Base-by-base conservation (phyloP, 441 rosid species). In the Jatropha multifida region DNA sequence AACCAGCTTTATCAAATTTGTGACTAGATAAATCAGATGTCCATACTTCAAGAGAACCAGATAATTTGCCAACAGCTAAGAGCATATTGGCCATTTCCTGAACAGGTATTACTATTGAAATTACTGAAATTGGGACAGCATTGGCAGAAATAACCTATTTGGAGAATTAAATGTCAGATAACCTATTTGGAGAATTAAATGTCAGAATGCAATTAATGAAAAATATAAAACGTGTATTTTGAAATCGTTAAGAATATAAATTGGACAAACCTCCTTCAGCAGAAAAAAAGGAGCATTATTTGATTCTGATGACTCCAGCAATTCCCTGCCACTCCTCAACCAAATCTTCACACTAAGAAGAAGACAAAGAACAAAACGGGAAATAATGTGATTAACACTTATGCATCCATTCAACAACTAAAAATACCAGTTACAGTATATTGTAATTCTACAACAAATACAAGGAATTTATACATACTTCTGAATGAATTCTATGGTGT, bases 31-130 rank as follows among this genome's bases (percentile, higher is more conserved):
- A 76, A 71, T 92, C 90, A 60, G 86, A 87, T 38, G 74, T 84
- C 99, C 98, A 94, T 52, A 92, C 88, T 86, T 96, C 98, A 40
- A 94, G 82, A 70, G 92, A 86, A 75, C 99, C 98, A 63, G 98
- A 96, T 83, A 91, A 95, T 86, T 85, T 91, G 76, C 99, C 99
- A 64, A 91, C 76, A 72, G 97, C 99, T 83, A 96, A 82, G 79
- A 84, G 89, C 79, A 87, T 77, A 77, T 72, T 83, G 54, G 76
- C 78, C 9, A 52, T 74, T 54, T 86, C 79, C 46, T 75, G 82
- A 52, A 76, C 83, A 80, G 89, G 88, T 58, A 83, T 71, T 71
- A 71, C 75, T 59, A 89, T 75, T 48, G 98, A 89, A 77, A 96
- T 88, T 69, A 86, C 90, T n/a, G 93, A 89, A 77, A 92, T 87